These are phyloP conservation scores for Yamadazyma kanchanaburiensis DNA, from an alignment of 1,139 yeast species.

Conservation along the genomic window DNA sequence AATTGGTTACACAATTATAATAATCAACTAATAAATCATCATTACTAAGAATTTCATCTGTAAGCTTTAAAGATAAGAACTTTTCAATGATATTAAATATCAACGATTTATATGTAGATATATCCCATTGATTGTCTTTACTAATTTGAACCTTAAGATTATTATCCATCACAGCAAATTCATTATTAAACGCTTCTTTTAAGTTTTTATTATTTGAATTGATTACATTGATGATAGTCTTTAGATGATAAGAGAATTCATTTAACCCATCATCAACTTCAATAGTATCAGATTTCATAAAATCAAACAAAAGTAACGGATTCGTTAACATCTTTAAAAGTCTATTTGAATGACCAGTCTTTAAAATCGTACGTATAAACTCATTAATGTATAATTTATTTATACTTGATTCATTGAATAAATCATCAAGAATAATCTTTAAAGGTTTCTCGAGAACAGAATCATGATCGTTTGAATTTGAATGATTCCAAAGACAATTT, in stretches of 20 bases:
- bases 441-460: conserved; percentile 59
- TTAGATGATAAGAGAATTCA: conserved; percentile 55
- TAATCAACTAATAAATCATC: conserved; percentile 21
- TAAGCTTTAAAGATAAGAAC: conserved; percentile 34
- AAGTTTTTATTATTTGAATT: conserved; percentile 39
- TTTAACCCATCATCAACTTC: conserved; percentile 51
- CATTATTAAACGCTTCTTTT: conserved; percentile 48
- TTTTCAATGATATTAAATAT: conserved; percentile 45
- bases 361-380: conserved; percentile 54
- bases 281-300: conserved; percentile 22
- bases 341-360: conserved; percentile 56
- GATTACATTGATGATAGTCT: conserved; percentile 49
- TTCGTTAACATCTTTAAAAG: conserved; percentile 55
- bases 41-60: conserved; percentile 16
- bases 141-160: conserved; percentile 34
- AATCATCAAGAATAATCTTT: conserved; percentile 65
- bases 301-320: conserved; percentile 43
- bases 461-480: conserved; percentile 41
- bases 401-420: conserved; percentile 39
- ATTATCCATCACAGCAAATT: conserved; percentile 53
- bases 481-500: conserved; percentile 59
- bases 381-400: conserved; percentile 46
- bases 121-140: conserved; percentile 44
- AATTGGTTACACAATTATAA: conserved; percentile 22
- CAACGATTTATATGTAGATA: conserved; percentile 62